Evolutionary conservation across 1,139 yeast species (phyloP), one percentile per base, ranked within the genome.

Genomic region (Geotrichum fermentans): DNA sequence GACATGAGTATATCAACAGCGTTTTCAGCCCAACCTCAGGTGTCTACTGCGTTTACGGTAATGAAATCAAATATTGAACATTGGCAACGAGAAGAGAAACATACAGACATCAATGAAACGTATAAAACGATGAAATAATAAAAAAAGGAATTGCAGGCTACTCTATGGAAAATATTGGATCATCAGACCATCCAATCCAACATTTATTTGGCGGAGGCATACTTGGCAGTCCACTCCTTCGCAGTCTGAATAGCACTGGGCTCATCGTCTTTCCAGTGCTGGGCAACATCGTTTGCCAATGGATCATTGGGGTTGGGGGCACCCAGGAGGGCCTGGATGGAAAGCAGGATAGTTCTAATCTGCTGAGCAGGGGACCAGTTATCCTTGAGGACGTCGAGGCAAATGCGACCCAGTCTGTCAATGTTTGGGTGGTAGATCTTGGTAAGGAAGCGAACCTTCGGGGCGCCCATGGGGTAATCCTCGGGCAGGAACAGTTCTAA

Each of bases 281-380:
- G 90, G 2, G 98, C 98, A 38, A 92, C 98, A 59, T 92, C 98
- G 62, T 92, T 92, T 29, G 97, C 97, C 56, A 94, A 75, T 1
- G 98, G 99, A 68, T 92, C 99, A 65, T 92, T 96, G 2, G 99
- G 98, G 61, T 92, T 94, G 8, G 99, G 98, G 3, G 96, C 90
- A 1, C 96, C 96, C 49, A 92, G 72, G 51, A 92, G 72, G 0
- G 98, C 97, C 68, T 94, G 98, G 54, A 92, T 85, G 16, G 96
- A 86, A 52, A 94, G 73, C 57, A 92, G 72, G 36, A 92, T 85
- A n/a, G 98, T 94, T 65, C 97, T 77, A 57, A 92, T 92, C 66
- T 92, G 97, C 55, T 90, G 74, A 0, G 98, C 98, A 7, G 98
- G 98, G n/a, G 96, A 85, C 98, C 98, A 92, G 68, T 81, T 81